Base-by-base conservation (phyloP, 106 monocot species). In the Narthecium ossifragum region DNA sequence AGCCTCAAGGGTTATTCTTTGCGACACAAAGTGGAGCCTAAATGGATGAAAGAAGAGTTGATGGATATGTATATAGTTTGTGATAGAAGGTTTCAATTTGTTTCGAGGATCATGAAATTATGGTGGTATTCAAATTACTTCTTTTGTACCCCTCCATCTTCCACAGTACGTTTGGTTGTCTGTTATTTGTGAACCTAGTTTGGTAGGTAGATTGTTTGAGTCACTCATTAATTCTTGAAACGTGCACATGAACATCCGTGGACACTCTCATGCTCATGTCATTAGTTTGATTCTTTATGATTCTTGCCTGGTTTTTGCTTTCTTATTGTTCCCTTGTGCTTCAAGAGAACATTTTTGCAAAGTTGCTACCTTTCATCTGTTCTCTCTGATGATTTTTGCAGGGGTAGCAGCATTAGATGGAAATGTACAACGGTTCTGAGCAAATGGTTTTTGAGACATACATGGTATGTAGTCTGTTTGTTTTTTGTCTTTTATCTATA, bases 401-500 rank as follows among this genome's bases (percentile, higher is more conserved):
- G 64, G 10, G 63, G 73, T 60, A 73, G 73, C 60, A 60, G 67
- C 46, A 34, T 38, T 51, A 46, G 47, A 69, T 64, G 50, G 59
- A 64, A 30, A 49, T 64, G 59, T 69, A 79, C 54, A 39, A 46
- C 32, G 64, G 69, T 45, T 37, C 63, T 49, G 69, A 69, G 21
- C 59, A 60, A 28, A 49, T 57, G 36, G 21, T 58, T 34, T 23
- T 73, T 27, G 73, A 69, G 52, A 73, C 61, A 41, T 82, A 77
- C 55, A 65, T 73, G 82, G 82, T 82, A 69, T 43, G 33, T 22
- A 1, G 3, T 49, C 20, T 9, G 23, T 24, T 23, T 24, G 18
- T 3, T 20, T 15, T 48, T 48, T 20, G 23, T 49, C 0, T 49
- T 49, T 20, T 49, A 9, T n/a, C n/a, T n/a, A n/a, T n/a, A n/a